These are phyloP conservation scores for Tulasnella sp. DNA, from an alignment of 768 basidiomycete genomes.

Conservation along the genomic window DNA sequence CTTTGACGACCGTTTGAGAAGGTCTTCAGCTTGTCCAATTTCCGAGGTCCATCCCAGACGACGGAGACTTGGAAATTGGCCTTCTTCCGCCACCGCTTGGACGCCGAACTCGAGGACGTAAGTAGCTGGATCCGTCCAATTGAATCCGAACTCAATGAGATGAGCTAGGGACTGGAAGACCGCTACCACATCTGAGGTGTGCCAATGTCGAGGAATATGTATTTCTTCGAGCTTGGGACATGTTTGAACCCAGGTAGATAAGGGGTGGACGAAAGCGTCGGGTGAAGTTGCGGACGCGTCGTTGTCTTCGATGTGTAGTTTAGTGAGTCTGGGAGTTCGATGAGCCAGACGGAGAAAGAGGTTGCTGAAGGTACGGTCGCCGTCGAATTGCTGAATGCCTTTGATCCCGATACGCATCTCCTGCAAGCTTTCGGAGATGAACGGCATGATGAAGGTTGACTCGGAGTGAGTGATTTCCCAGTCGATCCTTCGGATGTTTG, in stretches of 20 bases:
- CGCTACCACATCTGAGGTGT: neutral
- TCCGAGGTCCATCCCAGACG: no score
- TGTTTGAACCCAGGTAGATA: neutral
- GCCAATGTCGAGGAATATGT: neutral
- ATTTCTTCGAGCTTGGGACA: neutral
- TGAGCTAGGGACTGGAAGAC: neutral
- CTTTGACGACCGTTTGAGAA: no score
- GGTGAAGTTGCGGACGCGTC: neutral
- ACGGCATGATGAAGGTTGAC: neutral
- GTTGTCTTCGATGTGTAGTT: neutral
- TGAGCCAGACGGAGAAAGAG: neutral
- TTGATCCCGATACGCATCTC: neutral
- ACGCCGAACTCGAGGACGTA: no score
- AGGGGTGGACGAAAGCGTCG: neutral
- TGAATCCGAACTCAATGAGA: neutral
- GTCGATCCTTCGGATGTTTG: neutral
- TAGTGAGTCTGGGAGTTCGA: neutral
- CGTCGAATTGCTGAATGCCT: no score
- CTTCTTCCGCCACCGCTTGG: no score
- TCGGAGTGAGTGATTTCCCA: neutral
- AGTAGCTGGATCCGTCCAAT: neutral
- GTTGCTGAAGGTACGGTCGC: neutral
- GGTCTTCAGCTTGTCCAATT: no score
- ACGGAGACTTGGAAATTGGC: no score
- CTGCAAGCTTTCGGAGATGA: neutral